Conservation (phyloP, 2,329 filamentous ascomycete species). For the Cytospora leucostoma region DNA sequence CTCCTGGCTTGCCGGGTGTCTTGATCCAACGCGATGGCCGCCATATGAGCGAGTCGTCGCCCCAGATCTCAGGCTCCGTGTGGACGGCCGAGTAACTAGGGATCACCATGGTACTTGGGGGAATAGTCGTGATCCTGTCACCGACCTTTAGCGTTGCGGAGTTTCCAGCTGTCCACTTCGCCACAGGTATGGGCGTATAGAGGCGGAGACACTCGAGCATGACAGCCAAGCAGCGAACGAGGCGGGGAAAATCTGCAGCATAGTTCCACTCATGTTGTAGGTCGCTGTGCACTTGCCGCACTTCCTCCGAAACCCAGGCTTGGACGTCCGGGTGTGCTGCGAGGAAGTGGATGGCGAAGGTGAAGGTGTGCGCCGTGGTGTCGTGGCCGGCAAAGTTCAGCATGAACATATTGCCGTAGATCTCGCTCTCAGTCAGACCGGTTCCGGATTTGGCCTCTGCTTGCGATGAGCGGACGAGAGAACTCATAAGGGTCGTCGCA, state of each 20-base stretch:
- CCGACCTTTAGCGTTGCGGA: constrained; percentile 22
- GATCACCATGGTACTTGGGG: not conserved
- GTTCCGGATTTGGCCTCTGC: not conserved
- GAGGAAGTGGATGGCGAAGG: constrained; percentile 45
- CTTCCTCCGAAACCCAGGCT: constrained; percentile 46
- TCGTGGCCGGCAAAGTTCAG: constrained; percentile 55
- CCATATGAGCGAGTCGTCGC: constrained; percentile 9
- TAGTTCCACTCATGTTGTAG: constrained; percentile 30
- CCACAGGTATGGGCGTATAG: constrained; percentile 13
- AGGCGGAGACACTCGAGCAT: constrained; percentile 27
- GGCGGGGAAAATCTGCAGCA: constrained; percentile 28
- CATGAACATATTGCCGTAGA: constrained; percentile 51
- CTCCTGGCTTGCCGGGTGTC: not conserved
- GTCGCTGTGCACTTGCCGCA: constrained; percentile 32
- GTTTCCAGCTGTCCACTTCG: not conserved
- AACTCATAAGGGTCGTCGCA: not conserved
- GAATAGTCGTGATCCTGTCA: not conserved
- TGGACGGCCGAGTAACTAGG: constrained; percentile 2
- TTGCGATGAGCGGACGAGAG: constrained; percentile 12
- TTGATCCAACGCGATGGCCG: constrained; percentile 6
- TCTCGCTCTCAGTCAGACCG: constrained; percentile 43
- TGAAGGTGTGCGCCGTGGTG: constrained; percentile 49
- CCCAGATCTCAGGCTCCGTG: constrained; percentile 14
- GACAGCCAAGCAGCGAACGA: constrained; percentile 32
- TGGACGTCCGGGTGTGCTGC: constrained; percentile 47